A percentile compares a stretch with the other conserved stretches of the same genome.
Conservation (phyloP, 192 early-diverging fungal species). For the Podochytrium sp. region DNA sequence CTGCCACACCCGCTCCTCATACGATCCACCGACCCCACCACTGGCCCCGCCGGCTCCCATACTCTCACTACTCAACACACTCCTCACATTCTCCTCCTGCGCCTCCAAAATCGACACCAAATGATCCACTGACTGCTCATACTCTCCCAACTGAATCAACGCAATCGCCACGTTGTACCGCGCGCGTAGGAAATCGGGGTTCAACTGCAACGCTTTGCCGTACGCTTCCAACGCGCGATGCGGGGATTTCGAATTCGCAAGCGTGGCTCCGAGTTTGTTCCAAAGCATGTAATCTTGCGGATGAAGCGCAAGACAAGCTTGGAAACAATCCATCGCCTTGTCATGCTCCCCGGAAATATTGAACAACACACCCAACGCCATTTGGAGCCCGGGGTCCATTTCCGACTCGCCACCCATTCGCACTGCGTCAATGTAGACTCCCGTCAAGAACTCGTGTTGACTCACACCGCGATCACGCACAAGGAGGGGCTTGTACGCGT, state of each 20-base stretch:
- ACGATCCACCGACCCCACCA: constrained; percentile 35
- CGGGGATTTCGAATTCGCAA: constrained; percentile 85
- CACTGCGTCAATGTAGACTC: constrained; percentile 81
- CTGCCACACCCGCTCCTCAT: constrained; percentile 38
- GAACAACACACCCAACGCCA: constrained; percentile 93
- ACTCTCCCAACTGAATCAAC: constrained; percentile 86
- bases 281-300: constrained; percentile 94
- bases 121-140: constrained; percentile 91
- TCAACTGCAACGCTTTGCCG: constrained; percentile 89
- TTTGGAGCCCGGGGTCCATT: constrained; percentile 90
- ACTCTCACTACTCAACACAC: constrained; percentile 26
- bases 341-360: constrained; percentile 91
- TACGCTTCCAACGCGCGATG: constrained; percentile 89
- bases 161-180: constrained; percentile 95
- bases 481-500: constrained; percentile 65
- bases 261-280: constrained; percentile 97
- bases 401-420: constrained; percentile 62
- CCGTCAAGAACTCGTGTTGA: constrained; percentile 73
- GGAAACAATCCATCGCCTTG: constrained; percentile 98
- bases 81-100: constrained; percentile 58
- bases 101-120: constrained; percentile 83
- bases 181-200: constrained; percentile 93
- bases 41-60: constrained; percentile 47
- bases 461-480: constrained; percentile 33
- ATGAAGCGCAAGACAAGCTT: constrained; percentile 79